These are phyloP conservation scores for Ascoidea rubescens DNA, from an alignment of 805 yeast species.

Conservation along the genomic window DNA sequence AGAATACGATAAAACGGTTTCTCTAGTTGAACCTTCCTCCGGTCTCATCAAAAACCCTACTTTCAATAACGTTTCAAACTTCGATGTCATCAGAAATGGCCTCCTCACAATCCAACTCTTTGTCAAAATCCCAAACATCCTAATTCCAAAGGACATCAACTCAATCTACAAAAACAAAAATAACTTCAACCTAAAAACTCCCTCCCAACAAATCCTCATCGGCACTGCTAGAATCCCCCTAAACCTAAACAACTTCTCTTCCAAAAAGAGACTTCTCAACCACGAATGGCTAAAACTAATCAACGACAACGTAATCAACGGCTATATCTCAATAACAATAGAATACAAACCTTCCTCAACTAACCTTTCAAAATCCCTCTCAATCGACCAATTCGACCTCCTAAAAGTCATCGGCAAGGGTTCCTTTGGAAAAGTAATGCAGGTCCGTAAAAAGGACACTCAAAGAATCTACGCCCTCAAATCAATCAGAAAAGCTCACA, in stretches of 20 bases:
- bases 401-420: slow-evolving; percentile 96
- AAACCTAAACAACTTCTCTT: slow-evolving; percentile 33
- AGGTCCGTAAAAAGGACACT: slow-evolving; percentile 91
- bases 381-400: slow-evolving; percentile 85
- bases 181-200: slow-evolving; percentile 14
- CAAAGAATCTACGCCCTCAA: slow-evolving; percentile 89
- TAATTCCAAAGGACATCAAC: slow-evolving; percentile 29
- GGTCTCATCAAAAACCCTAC: slow-evolving; percentile 69
- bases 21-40: slow-evolving; percentile 73
- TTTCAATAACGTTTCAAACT: slow-evolving; percentile 82
- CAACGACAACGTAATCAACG: slow-evolving; percentile 15
- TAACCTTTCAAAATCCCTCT: slow-evolving; percentile 44
- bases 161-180: too few relatives aligned
- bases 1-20: slow-evolving; percentile 91
- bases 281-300: slow-evolving; percentile 39
- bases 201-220: slow-evolving; percentile 53
- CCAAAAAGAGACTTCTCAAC: slow-evolving; percentile 45
- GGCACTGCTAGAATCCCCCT: slow-evolving; percentile 59
- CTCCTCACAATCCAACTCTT: slow-evolving; percentile 66
- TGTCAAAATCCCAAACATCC: slow-evolving; percentile 58
- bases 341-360: slow-evolving; percentile 57
- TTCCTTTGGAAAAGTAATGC: slow-evolving; percentile 98
- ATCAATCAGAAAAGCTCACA: slow-evolving; percentile 86
- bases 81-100: slow-evolving; percentile 69
- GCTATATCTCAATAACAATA: slow-evolving; percentile 46